Base-by-base conservation (phyloP, 495 filamentous ascomycete species). In the Hypomontagnella submonticulosa region DNA sequence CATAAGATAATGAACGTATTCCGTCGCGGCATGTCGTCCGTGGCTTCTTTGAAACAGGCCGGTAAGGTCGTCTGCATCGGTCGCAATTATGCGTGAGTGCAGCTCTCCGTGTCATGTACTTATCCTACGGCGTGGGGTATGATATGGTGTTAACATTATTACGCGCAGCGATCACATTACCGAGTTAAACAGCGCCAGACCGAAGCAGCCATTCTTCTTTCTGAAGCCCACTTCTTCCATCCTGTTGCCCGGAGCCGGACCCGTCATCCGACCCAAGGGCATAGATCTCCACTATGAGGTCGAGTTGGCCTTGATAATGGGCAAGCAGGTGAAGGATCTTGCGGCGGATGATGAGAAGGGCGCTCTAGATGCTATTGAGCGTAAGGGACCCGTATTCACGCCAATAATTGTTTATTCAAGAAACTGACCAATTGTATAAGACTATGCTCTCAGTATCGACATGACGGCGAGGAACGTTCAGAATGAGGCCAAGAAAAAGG, bases 201-300 rank as follows among this genome's bases (percentile, higher is more conserved):
- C 95, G 55, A 92, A 91, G 75, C 90, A 96, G 73, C 95, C 96
- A 4, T 97, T 99, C 80, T 99, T 96, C 88, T 99, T 99, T 86
- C 85, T 97, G 61, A 99, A 99, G 84, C 96, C 95, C 4, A 73
- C 92, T 0, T 87, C 88, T 53, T 88, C 92, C 13, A 88, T 99
- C 63, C 85, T 97, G 1, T 82, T 88, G 12, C 93, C 93, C 2
- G 81, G 82, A 37, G 81, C 83, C 23, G 93, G 96, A 4, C 90
- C 93, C n/a, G 87, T 97, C 36, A 86, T 96, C 53, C 86, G 88
- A 37, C 95, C 95, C 13, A 82, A 78, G 58, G 94, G 93, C 61
- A 88, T 92, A 37, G 89, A 86, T 52, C 81, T 97, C 42, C 94
- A 98, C 78, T 97, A 96, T 82, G 95, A 99, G 76, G 90, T 98